Conservation (phyloP, 2,329 filamentous ascomycete species). For the Ophiostoma angusticollis region DNA sequence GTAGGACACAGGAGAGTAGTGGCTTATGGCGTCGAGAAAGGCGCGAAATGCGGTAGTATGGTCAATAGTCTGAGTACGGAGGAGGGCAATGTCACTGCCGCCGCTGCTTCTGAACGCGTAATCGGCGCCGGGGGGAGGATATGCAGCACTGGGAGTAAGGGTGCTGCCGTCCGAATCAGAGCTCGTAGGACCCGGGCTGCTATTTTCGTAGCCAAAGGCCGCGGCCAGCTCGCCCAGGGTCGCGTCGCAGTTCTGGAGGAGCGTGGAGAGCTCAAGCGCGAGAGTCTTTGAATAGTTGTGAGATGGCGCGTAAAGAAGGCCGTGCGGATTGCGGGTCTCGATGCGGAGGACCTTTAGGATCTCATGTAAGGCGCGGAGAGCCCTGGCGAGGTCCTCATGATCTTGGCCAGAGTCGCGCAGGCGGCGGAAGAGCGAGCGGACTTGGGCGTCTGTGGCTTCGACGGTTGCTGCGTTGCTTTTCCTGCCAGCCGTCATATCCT, state of each 20-base stretch:
- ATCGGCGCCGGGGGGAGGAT: slow-evolving; percentile 7
- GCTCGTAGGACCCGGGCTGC: slow-evolving; percentile 12
- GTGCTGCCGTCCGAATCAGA: neutral
- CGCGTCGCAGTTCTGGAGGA: slow-evolving; percentile 43
- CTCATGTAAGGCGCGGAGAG: slow-evolving; percentile 40
- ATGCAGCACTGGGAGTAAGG: slow-evolving; percentile 12
- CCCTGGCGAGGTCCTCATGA: slow-evolving; percentile 35
- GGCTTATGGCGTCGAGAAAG: no score
- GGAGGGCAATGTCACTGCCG: slow-evolving; percentile 12
- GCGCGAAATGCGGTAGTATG: no score
- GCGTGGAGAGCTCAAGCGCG: slow-evolving; percentile 34
- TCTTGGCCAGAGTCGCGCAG: slow-evolving; percentile 35
- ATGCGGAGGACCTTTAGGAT: slow-evolving; percentile 44
- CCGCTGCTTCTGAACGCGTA: neutral
- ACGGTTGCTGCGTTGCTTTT: slow-evolving; percentile 30
- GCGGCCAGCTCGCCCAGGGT: slow-evolving; percentile 41
- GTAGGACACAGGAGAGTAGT: no score
- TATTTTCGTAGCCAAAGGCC: slow-evolving; percentile 34
- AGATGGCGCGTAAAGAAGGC: slow-evolving; percentile 33
- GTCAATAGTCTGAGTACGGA: no score
- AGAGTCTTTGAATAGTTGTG: slow-evolving; percentile 27
- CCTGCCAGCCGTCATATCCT: slow-evolving; percentile 17
- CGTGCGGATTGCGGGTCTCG: slow-evolving; percentile 44
- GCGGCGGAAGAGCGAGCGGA: slow-evolving; percentile 41
- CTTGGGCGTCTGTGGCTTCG: slow-evolving; percentile 42